Base-by-base conservation (phyloP, 208 protist genomes). In the Angomonas deanei region DNA sequence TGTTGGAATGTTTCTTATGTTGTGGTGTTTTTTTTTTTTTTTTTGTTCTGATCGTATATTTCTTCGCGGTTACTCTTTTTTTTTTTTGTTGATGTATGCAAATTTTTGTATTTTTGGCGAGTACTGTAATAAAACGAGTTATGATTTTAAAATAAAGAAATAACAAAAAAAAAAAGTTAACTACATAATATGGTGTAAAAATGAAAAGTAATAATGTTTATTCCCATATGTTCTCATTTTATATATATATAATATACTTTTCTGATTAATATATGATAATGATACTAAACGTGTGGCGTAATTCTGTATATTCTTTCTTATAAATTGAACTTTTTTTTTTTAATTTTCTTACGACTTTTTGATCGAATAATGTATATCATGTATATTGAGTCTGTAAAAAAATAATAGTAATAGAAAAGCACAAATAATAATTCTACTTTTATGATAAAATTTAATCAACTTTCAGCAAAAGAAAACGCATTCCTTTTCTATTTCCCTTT, bases 401-500 rank as follows among this genome's bases (percentile, higher is more conserved):
- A 42, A 42, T 15, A 42, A 42, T 42, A 42, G 11, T 15, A 42
- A 8, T 42, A 42, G 8, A n/a, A 42, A n/a, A 8, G 36, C 15
- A 8, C 8, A 8, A 42, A 42, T 42, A 42, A n/a, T n/a, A 42
- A n/a, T 42, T 42, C 15, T 42, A n/a, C 15, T 15, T 42, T 42
- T 42, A n/a, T n/a, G 8, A 42, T 42, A 42, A n/a, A 42, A n/a
- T n/a, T 42, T n/a, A n/a, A n/a, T n/a, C n/a, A n/a, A n/a, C n/a
- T n/a, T n/a, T n/a, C n/a, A n/a, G n/a, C n/a, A n/a, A n/a, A n/a
- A n/a, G n/a, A n/a, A n/a, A n/a, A n/a, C n/a, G n/a, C n/a, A n/a
- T 42, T 42, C 28, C 38, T 69, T 31, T 61, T 68, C n/a, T 67
- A 64, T 48, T 52, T 60, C 39, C 26, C 30, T 15, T 23, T 36